phyloP scores from a whole-genome alignment of 2,329 filamentous ascomycete genomes.

The Botrytis medusae region DNA sequence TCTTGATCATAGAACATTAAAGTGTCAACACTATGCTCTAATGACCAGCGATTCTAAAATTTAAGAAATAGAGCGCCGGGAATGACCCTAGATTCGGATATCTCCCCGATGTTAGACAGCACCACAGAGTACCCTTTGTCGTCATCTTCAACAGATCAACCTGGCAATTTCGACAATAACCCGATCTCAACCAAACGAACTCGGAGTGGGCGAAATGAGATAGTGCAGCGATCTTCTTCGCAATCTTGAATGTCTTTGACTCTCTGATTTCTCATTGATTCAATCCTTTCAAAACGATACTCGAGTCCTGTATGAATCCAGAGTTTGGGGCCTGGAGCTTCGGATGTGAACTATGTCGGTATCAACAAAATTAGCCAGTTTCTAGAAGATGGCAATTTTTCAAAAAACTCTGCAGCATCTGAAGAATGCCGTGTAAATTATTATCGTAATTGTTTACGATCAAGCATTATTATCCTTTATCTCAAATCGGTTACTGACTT shows the following conservation, averaged over 20 bases:
- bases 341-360: not conserved
- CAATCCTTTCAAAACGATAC: not conserved
- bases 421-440: conserved; percentile 5
- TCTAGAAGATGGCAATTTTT: not conserved
- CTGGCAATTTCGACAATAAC: not conserved
- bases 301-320: not conserved
- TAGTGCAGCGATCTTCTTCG: conserved; percentile 5
- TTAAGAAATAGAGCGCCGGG: not conserved
- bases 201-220: conserved; percentile 6
- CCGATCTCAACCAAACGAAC: conserved; percentile 1
- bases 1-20: not conserved
- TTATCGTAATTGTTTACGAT: not conserved
- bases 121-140: conserved; percentile 7
- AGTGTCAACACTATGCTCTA: conserved; percentile 1
- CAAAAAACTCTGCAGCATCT: not conserved
- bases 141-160: conserved; percentile 18
- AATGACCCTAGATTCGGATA: conserved; percentile 8
- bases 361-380: not conserved
- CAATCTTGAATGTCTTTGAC: conserved; percentile 2
- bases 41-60: not conserved
- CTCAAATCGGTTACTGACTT: conserved; percentile 3
- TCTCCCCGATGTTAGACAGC: conserved; percentile 17
- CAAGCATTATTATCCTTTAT: conserved; percentile 7
- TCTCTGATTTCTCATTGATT: not conserved
- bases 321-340: not conserved